A percentile compares a stretch with the other conserved stretches of the same genome.
Conservation (phyloP, 768 basidiomycete species). For the Phaffia australis region DNA sequence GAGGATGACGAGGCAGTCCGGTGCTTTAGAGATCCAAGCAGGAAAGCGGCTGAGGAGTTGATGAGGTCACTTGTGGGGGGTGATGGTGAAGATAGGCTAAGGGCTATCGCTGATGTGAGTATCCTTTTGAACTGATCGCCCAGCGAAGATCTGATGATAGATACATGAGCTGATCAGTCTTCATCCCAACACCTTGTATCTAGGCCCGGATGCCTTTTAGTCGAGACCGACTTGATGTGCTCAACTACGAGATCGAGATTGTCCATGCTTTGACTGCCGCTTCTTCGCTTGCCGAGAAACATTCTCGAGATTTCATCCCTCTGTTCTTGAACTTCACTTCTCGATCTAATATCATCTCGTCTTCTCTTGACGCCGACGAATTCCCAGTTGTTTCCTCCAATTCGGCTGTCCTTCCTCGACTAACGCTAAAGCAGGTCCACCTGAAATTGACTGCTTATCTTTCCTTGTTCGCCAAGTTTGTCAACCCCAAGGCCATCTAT, state of each 20-base stretch:
- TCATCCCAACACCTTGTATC: background rate
- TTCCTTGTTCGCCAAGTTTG: conserved; percentile 74
- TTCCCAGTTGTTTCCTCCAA: conserved; percentile 27
- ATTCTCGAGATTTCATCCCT: conserved; percentile 76
- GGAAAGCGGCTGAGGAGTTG: background rate
- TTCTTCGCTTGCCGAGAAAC: conserved; percentile 64
- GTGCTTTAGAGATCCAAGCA: background rate
- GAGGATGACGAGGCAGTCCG: background rate
- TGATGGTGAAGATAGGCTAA: no score
- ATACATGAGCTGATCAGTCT: background rate
- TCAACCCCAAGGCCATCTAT: conserved; percentile 81
- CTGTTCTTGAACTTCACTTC: conserved; percentile 53
- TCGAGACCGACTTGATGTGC: conserved; percentile 53
- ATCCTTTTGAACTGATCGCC: background rate
- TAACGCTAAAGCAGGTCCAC: conserved; percentile 18
- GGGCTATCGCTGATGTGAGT: background rate
- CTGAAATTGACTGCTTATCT: conserved; percentile 58
- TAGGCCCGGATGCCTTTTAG: conserved; percentile 38
- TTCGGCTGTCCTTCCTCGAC: background rate
- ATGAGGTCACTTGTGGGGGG: no score
- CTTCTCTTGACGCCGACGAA: conserved; percentile 24
- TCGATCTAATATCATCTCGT: conserved; percentile 9
- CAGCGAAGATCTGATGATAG: background rate
- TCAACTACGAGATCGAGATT: conserved; percentile 71
- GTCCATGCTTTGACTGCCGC: conserved; percentile 59